These are phyloP conservation scores for Tylopilus microsporus DNA, from an alignment of 1,284 basidiomycete species.

Conservation along the genomic window DNA sequence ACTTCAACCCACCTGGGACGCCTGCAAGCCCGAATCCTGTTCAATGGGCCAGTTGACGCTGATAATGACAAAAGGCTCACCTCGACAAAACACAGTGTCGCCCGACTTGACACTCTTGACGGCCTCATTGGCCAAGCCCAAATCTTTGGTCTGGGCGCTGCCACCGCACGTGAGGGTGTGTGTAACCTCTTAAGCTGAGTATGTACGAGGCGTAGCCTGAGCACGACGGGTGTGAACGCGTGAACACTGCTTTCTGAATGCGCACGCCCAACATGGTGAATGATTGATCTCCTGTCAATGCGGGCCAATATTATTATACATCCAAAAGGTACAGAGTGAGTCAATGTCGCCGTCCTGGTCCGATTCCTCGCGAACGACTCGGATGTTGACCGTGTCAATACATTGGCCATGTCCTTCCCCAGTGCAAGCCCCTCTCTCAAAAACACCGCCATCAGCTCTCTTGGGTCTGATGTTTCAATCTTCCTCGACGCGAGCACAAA, in stretches of 20 bases:
- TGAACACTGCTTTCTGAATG: slow-evolving; percentile 2
- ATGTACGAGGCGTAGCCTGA: slow-evolving; percentile 13
- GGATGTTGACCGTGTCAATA: slow-evolving; percentile 3
- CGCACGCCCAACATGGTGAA: slow-evolving; percentile 21
- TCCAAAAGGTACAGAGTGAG: not conserved
- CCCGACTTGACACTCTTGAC: slow-evolving; percentile 79
- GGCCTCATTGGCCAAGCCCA: slow-evolving; percentile 79
- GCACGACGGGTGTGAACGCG: slow-evolving; percentile 10
- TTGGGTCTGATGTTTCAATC: slow-evolving; percentile 79
- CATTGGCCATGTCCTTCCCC: slow-evolving; percentile 13
- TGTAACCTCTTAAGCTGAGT: slow-evolving; percentile 21
- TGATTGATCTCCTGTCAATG: not conserved
- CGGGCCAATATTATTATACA: not conserved
- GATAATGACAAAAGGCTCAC: slow-evolving; percentile 38
- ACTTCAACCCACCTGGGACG: slow-evolving; percentile 53
- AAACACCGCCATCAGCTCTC: slow-evolving; percentile 63
- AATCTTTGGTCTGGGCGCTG: slow-evolving; percentile 58
- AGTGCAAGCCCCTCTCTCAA: slow-evolving; percentile 56
- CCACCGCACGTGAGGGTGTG: slow-evolving; percentile 8
- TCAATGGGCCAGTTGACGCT: slow-evolving; percentile 1
- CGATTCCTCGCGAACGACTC: slow-evolving; percentile 51
- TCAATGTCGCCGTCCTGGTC: slow-evolving; percentile 46
- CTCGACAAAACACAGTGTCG: slow-evolving; percentile 74
- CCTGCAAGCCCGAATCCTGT: slow-evolving; percentile 77
- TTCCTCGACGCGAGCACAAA: slow-evolving; percentile 50